Base-by-base conservation (phyloP, 306 rosid genomes). In the Coriaria nepalensis region DNA sequence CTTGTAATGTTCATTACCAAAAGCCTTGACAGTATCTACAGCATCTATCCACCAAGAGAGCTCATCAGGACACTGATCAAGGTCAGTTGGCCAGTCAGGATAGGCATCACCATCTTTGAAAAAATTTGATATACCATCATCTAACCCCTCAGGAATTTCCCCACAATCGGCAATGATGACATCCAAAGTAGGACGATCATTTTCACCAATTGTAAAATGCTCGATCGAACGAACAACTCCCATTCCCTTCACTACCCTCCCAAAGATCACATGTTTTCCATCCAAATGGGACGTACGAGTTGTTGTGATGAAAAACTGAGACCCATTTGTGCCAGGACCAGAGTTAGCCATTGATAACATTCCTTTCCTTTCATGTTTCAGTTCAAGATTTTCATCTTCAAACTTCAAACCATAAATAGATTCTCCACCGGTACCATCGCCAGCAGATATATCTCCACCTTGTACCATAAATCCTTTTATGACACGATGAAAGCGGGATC, bases 71-170 rank as follows among this genome's bases (percentile, higher is more conserved):
- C 60, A 78, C 56, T 63, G 77, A 51, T 78, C 84, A 13, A 87
- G 79, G 66, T 87, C 96, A 60, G 70, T 78, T 7, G 96, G 96
- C 96, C 96, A 87, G 65, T 87, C 96, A 15, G 94, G 93, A 65
- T 68, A 78, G 33, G 68, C 59, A 59, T 87, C 96, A 8, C 96
- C 96, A 10, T 87, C 96, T 49, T 83, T 83, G 68, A 83, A 87
- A 55, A 87, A 78, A 63, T 83, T 77, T 37, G 79, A 73, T 49
- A 73, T 71, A 33, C 96, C 96, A 59, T 83, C 96, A 53, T 83
- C 83, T 53, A 49, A 77, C 40, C 85, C 85, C 42, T 67, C 78
- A 14, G 43, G 78, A 65, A 80, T 78, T 69, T 83, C 94, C 53
- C 96, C 96, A 71, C 81, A 83, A 40, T 87, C 87, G 45, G 51